phyloP scores from a whole-genome alignment of 306 rosid genomes.

The Prunus dulcis region DNA sequence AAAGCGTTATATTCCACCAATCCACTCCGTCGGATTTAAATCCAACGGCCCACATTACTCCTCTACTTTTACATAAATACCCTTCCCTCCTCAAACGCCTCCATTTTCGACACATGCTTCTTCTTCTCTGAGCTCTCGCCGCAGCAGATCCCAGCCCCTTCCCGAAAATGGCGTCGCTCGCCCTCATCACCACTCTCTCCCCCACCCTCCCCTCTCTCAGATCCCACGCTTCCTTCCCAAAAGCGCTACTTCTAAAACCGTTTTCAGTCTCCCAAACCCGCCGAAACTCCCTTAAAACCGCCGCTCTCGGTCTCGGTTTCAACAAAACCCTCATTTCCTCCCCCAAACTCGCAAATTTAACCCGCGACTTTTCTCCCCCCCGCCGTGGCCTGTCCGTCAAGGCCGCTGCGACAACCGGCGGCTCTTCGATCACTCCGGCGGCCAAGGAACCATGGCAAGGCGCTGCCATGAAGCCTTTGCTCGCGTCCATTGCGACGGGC shows the following conservation, averaged over 20 bases:
- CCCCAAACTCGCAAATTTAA: constrained; percentile 14
- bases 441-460: constrained; percentile 75
- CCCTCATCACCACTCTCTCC: constrained; percentile 45
- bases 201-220: constrained; percentile 52
- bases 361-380: not conserved
- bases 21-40: constrained; percentile 30
- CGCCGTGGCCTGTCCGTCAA: constrained; percentile 7
- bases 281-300: constrained; percentile 15
- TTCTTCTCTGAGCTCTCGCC: constrained; percentile 7
- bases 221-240: constrained; percentile 32
- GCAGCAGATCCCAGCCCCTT: constrained; percentile 13
- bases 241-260: not conserved
- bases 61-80: not conserved
- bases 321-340: constrained; percentile 17
- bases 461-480: constrained; percentile 70
- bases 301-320: constrained; percentile 22
- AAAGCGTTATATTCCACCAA: constrained; percentile 29
- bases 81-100: not conserved
- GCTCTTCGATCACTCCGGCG: constrained; percentile 25
- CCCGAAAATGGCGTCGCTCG: constrained; percentile 62
- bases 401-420: constrained; percentile 18
- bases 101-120: not conserved
- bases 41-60: constrained; percentile 35
- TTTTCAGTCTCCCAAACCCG: constrained; percentile 15
- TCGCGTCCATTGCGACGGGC: constrained; percentile 80